A percentile compares a stretch with the other conserved stretches of the same genome.
phyloP scores from a whole-genome alignment of 106 monocot genomes.

The Agapanthus africanus region DNA sequence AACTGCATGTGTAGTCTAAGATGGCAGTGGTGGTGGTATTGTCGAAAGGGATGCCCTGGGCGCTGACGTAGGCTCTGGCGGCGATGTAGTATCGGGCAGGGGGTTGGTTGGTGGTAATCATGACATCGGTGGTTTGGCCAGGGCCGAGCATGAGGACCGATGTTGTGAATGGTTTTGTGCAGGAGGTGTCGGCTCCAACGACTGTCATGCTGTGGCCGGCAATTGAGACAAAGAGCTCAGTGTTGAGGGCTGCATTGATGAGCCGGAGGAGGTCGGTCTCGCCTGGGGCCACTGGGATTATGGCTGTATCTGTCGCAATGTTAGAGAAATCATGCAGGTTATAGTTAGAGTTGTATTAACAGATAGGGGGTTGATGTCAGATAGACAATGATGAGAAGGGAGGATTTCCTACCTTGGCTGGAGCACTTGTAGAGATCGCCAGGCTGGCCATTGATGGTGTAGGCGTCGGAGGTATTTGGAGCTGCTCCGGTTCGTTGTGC shows the following conservation, averaged over 20 bases:
- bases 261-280: constrained; percentile 42
- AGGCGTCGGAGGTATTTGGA: constrained; percentile 11
- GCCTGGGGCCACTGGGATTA: constrained; percentile 29
- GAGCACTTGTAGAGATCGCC: constrained; percentile 19
- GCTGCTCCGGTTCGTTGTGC: constrained; percentile 8
- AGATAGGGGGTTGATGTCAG: too few relatives aligned
- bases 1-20: constrained; percentile 32
- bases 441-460: constrained; percentile 19
- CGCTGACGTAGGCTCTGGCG: constrained; percentile 37
- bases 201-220: constrained; percentile 58
- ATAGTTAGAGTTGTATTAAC: too few relatives aligned
- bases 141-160: constrained; percentile 46
- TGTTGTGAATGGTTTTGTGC: constrained; percentile 46
- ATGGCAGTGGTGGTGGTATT: constrained; percentile 66
- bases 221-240: constrained; percentile 45
- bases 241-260: constrained; percentile 58
- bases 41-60: constrained; percentile 29
- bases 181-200: constrained; percentile 49
- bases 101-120: constrained; percentile 25
- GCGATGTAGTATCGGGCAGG: constrained; percentile 50
- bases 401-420: not conserved
- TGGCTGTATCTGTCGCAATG: constrained; percentile 22
- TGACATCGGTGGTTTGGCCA: constrained; percentile 62
- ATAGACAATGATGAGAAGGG: not conserved
- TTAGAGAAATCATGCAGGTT: not conserved